phyloP scores from a whole-genome alignment of 78 protist species.

The Dictyostelium discoideum region DNA sequence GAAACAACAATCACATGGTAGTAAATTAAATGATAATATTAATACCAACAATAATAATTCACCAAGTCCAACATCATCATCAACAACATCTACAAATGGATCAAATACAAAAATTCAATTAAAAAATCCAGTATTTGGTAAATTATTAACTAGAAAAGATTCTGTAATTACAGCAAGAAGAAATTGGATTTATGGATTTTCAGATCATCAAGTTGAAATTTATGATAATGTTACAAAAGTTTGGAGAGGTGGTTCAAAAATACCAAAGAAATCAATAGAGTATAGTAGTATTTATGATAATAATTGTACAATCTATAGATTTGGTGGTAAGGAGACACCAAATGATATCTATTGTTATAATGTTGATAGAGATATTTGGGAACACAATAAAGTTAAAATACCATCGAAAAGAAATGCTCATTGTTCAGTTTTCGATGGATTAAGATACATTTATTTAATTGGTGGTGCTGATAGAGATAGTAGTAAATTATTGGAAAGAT shows the following conservation, averaged over 20 bases:
- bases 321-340: constrained; percentile 59
- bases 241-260: constrained; percentile 28
- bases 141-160: constrained; percentile 58
- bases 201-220: constrained; percentile 24
- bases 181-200: constrained; percentile 28
- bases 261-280: constrained; percentile 6
- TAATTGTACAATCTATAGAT: constrained; percentile 14
- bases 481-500: constrained; percentile 32
- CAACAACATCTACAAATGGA: neutral
- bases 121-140: constrained; percentile 75
- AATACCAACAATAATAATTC: neutral
- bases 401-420: constrained; percentile 32
- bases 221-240: constrained; percentile 9
- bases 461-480: constrained; percentile 33
- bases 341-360: neutral
- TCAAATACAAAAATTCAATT: constrained; percentile 1
- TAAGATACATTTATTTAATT: constrained; percentile 24
- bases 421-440: constrained; percentile 44
- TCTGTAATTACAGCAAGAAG: constrained; percentile 16
- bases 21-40: neutral
- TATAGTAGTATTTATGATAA: constrained; percentile 29
- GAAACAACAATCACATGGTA: neutral
- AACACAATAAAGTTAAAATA: neutral
- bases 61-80: neutral
- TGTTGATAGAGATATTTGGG: constrained; percentile 26